Percentiles rank a stretch among this genome's conserved stretches.
phyloP scores from a whole-genome alignment of 1,139 yeast species.

The Geotrichum histeridarum region DNA sequence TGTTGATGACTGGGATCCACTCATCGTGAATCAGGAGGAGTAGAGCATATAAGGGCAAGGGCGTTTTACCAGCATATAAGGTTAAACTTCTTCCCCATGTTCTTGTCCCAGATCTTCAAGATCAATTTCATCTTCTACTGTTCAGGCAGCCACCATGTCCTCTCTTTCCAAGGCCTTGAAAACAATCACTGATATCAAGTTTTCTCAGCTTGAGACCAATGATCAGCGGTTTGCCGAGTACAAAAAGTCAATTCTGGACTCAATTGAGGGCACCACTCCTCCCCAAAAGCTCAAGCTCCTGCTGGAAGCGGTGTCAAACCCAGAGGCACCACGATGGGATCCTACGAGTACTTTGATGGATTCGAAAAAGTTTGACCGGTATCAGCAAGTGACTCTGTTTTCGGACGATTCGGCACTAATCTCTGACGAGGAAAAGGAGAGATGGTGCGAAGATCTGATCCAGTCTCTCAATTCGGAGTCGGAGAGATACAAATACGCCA shows the following conservation, averaged over 20 bases:
- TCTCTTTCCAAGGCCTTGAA: slow-evolving; percentile 16
- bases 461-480: slow-evolving; percentile 14
- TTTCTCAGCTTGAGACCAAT: slow-evolving; percentile 15
- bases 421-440: slow-evolving; percentile 6
- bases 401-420: slow-evolving; percentile 3
- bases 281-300: slow-evolving; percentile 12
- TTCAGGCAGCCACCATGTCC: neutral
- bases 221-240: slow-evolving; percentile 9
- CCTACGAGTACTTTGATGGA: slow-evolving; percentile 2
- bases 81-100: too few species aligned
- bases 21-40: too few species aligned
- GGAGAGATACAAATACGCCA: slow-evolving; percentile 20
- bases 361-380: neutral
- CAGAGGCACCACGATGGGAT: slow-evolving; percentile 14
- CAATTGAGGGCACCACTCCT: slow-evolving; percentile 6
- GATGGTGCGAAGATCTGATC: slow-evolving; percentile 12
- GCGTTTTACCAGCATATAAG: too few species aligned
- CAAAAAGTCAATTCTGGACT: slow-evolving; percentile 4
- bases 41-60: too few species aligned
- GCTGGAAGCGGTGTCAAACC: slow-evolving; percentile 17
- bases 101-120: too few species aligned
- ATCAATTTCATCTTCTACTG: neutral
- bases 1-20: too few species aligned
- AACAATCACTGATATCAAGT: slow-evolving; percentile 18
- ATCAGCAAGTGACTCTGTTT: slow-evolving; percentile 5